These are phyloP conservation scores for Dactylellina haptotyla DNA, from an alignment of 2,329 filamentous ascomycete species.

Conservation along the genomic window DNA sequence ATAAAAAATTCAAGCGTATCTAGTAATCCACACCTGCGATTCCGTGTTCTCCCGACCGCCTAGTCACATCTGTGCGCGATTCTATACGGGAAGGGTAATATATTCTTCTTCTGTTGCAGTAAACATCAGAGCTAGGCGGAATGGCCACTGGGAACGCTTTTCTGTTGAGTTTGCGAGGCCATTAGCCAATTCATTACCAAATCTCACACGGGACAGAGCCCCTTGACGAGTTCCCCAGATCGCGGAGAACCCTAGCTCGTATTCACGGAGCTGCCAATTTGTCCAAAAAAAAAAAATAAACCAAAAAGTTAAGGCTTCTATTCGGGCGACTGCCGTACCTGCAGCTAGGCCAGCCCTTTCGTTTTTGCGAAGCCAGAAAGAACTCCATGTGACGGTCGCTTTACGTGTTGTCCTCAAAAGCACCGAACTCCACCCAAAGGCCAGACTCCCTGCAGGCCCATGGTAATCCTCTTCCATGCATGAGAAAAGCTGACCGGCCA, in stretches of 20 bases:
- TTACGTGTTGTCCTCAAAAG: not conserved
- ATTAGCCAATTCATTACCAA: conserved; percentile 54
- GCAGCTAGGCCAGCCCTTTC: conserved; percentile 12
- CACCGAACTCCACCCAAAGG: not conserved
- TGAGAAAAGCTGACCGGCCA: conserved; percentile 24
- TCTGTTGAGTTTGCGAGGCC: conserved; percentile 17
- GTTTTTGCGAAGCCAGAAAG: not conserved
- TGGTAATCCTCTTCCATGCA: conserved; percentile 14
- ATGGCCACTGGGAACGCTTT: conserved; percentile 5
- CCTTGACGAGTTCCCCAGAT: conserved; percentile 19
- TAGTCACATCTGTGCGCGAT: conserved; percentile 11
- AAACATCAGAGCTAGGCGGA: not conserved
- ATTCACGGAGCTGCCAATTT: too few relatives aligned
- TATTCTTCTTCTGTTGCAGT: not conserved
- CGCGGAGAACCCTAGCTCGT: conserved; percentile 41
- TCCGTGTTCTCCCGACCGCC: conserved; percentile 42
- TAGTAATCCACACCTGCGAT: not conserved
- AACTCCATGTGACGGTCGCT: not conserved
- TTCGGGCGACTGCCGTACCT: conserved; percentile 51
- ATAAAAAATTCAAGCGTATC: not conserved
- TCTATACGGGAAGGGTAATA: not conserved
- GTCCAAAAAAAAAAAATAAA: too few relatives aligned
- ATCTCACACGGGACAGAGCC: conserved; percentile 23
- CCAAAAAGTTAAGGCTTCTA: conserved; percentile 23
- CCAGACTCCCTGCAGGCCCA: not conserved